Evolutionary conservation across 2,329 filamentous ascomycete species (phyloP).

Genomic region (Pseudopyricularia javanii): DNA sequence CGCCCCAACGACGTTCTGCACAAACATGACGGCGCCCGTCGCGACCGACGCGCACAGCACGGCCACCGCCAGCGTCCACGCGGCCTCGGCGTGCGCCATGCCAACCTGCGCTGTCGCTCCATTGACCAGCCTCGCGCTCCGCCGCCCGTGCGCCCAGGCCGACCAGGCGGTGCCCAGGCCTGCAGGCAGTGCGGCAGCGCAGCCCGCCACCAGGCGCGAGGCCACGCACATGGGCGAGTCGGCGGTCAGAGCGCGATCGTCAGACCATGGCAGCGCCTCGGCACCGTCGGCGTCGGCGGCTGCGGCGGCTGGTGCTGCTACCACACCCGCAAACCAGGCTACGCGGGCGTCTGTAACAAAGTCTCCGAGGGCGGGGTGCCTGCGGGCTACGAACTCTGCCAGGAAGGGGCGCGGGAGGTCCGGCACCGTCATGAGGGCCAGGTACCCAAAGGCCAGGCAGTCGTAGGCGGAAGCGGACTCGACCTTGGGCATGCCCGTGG

Average conservation of each 20-base stretch:
- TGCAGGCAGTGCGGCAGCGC: not conserved
- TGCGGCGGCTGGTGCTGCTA: not conserved
- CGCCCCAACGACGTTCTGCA: not conserved
- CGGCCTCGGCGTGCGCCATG: not conserved
- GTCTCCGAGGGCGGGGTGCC: conserved; percentile 6
- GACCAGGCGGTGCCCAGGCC: not conserved
- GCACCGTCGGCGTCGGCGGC: not conserved
- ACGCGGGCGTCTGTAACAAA: conserved; percentile 8
- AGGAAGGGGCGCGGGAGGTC: conserved; percentile 21
- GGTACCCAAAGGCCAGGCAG: conserved; percentile 69
- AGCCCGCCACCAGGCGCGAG: not conserved
- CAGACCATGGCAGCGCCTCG: not conserved
- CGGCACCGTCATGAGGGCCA: conserved; percentile 53
- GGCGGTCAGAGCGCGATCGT: not conserved
- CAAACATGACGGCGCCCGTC: not conserved
- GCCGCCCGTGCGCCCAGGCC: conserved; percentile 1
- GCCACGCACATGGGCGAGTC: not conserved
- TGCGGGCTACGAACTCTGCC: conserved; percentile 10
- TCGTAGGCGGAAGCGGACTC: conserved; percentile 49
- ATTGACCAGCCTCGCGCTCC: not conserved
- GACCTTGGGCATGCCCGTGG: not conserved
- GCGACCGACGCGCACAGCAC: not conserved
- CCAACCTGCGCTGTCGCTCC: not conserved
- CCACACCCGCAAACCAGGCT: conserved; percentile 3
- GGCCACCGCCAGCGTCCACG: not conserved